Evolutionary conservation across 2,329 filamentous ascomycete species (phyloP).

Genomic region (Alternaria triticina): DNA sequence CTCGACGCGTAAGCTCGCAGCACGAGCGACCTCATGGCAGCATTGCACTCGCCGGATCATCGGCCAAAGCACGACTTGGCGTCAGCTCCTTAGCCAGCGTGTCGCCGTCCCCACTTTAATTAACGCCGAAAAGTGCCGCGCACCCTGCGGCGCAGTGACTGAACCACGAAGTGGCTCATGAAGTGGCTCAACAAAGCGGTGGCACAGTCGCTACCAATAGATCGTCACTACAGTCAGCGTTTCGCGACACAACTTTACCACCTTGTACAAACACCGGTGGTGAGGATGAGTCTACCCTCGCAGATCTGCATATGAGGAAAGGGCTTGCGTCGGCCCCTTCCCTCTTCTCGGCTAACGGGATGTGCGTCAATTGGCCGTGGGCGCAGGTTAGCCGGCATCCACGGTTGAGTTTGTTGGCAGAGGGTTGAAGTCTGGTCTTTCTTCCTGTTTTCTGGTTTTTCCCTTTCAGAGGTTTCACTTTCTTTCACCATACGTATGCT

Average conservation of each 20-base stretch:
- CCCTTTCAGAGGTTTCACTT: background rate
- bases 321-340: constrained; percentile 13
- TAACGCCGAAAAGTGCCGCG: constrained; percentile 3
- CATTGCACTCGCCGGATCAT: background rate
- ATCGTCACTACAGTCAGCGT: background rate
- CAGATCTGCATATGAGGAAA: constrained; percentile 9
- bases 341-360: constrained; percentile 8
- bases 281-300: constrained; percentile 1
- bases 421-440: background rate
- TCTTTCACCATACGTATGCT: background rate
- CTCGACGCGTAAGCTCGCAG: background rate
- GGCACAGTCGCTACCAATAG: constrained; percentile 16
- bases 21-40: background rate
- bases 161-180: constrained; percentile 15
- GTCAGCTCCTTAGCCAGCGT: background rate
- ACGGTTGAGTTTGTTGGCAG: background rate
- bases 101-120: background rate
- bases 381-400: constrained; percentile 6
- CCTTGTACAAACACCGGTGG: background rate
- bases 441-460: background rate
- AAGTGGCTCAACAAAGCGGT: constrained; percentile 9
- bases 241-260: background rate
- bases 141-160: constrained; percentile 16
- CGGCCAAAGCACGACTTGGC: background rate
- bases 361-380: constrained; percentile 6